Evolutionary conservation across 805 yeast genomes (phyloP).

Genomic region (Saccharomycopsis fibuligera): DNA sequence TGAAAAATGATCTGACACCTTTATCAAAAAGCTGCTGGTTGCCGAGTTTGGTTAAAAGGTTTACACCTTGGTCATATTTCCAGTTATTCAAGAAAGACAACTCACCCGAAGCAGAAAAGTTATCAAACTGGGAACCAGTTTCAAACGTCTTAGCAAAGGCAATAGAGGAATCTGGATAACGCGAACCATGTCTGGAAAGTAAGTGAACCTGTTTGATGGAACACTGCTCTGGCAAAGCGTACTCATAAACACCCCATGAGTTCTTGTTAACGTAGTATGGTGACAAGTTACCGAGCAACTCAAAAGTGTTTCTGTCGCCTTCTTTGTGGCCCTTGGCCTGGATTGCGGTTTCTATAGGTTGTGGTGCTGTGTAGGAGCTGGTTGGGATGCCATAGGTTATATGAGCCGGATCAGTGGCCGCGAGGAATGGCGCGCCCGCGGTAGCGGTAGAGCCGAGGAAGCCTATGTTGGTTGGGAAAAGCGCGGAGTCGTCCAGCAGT

Average conservation of each 20-base stretch:
- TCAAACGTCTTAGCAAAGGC: conserved; percentile 26
- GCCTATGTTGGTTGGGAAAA: conserved; percentile 19
- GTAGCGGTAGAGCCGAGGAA: conserved; percentile 18
- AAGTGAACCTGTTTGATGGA: conserved; percentile 61
- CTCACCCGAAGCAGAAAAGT: conserved; percentile 37
- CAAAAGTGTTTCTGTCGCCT: conserved; percentile 18
- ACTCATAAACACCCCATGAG: conserved; percentile 23
- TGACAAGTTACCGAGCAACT: conserved; percentile 21
- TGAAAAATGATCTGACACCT: conserved; percentile 21
- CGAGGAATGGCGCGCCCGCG: conserved; percentile 19
- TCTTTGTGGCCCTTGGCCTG: conserved; percentile 19
- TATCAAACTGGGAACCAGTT: no score
- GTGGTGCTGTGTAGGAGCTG: conserved; percentile 18
- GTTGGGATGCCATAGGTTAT: conserved; percentile 17
- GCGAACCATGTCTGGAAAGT: conserved; percentile 72
- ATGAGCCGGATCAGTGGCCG: conserved; percentile 17
- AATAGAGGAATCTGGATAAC: conserved; percentile 53
- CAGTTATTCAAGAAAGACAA: conserved; percentile 47
- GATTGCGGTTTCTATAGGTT: conserved; percentile 22
- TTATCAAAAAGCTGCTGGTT: conserved; percentile 24
- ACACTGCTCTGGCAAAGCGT: conserved; percentile 34
- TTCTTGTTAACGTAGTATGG: conserved; percentile 22
- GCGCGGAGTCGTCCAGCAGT: no score
- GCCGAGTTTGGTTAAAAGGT: conserved; percentile 22
- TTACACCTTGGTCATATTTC: conserved; percentile 18